Conservation (phyloP, 2,329 filamentous ascomycete genomes). For the Sporothrix euskadiensis region DNA sequence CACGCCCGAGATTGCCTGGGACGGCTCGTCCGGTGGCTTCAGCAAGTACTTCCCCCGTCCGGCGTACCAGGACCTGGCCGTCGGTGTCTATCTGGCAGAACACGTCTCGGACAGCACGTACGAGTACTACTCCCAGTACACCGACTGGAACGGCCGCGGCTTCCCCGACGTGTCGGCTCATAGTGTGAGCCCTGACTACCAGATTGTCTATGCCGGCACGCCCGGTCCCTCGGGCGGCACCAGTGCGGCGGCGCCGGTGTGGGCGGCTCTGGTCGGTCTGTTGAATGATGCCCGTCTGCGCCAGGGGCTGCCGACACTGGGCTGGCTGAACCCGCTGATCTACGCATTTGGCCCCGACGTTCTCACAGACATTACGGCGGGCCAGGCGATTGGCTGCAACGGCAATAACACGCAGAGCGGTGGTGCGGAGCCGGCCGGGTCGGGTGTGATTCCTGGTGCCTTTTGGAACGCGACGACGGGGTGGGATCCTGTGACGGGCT, state of each 20-base stretch:
- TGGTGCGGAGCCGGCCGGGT: constrained; percentile 50
- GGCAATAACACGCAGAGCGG: constrained; percentile 34
- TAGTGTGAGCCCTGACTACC: constrained; percentile 35
- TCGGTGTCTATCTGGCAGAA: constrained; percentile 45
- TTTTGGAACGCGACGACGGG: constrained; percentile 33
- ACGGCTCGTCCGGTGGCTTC: constrained; percentile 57
- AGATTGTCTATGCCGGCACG: constrained; percentile 40
- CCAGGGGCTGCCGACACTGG: constrained; percentile 53
- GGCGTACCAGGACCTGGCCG: constrained; percentile 49
- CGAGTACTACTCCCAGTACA: constrained; percentile 52
- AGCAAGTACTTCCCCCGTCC: constrained; percentile 50
- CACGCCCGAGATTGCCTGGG: constrained; percentile 53
- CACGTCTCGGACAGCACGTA: constrained; percentile 41
- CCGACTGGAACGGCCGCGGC: constrained; percentile 41
- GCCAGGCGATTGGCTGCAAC: constrained; percentile 41
- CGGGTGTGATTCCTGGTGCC: constrained; percentile 31
- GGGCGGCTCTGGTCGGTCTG: constrained; percentile 63
- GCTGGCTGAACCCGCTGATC: constrained; percentile 64
- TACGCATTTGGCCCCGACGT: constrained; percentile 44
- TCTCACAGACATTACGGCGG: constrained; percentile 44
- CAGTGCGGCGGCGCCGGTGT: constrained; percentile 61
- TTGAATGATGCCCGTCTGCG: constrained; percentile 64
- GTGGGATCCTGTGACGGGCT: constrained; percentile 34
- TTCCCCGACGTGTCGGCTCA: constrained; percentile 39
- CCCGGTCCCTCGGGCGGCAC: constrained; percentile 40